Base-by-base conservation (phyloP, 768 basidiomycete genomes). In the Lactarius indigo region DNA sequence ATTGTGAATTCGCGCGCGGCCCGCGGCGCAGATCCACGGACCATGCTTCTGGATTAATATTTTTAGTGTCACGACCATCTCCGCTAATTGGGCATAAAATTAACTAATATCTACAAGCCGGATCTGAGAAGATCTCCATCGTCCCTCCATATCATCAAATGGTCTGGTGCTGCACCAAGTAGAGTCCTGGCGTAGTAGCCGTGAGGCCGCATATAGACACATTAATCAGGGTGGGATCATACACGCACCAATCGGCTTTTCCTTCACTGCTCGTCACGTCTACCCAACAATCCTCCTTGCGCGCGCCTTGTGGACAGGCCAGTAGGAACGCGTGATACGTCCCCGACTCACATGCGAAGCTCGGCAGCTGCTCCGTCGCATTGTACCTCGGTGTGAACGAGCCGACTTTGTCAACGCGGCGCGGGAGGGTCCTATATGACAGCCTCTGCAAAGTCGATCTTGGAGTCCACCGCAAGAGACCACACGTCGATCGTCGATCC, bases 1-100 rank as follows among this genome's bases (percentile, higher is more conserved):
- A 75, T 80, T 41, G 69, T 77, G 18, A 80, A 80, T 57, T 73
- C 78, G 73, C 74, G 79, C 33, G 75, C 76, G 7, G 73, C 69
- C 13, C 72, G 73, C 17, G 78, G 79, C 18, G 74, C 67, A 60
- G 81, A 81, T 68, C 76, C 79, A 20, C 62, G 61, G 26, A 76
- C 76, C 39, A 71, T 60, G 30, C 66, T 77, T 54, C 73, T 79
- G 33, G 79, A 81, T 66, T 80, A 28, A 30, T 56, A 12, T 5
- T n/a, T 47, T 23, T 47, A 3, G 44, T 26, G 13, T 50, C 20
- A 44, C 9, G 9, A 44, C 42, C n/a, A n/a, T 10, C 9, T n/a
- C 20, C 42, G 42, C 7, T 8, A n/a, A 44, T 44, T 13, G 39
- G 15, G 17, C 39, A 17, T 6, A 17, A 15, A 17, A 17, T 41